Percentiles rank a stretch among this genome's conserved stretches.
These are phyloP conservation scores for Metarhizium humberi DNA, from an alignment of 2,329 filamentous ascomycete species.

Conservation along the genomic window DNA sequence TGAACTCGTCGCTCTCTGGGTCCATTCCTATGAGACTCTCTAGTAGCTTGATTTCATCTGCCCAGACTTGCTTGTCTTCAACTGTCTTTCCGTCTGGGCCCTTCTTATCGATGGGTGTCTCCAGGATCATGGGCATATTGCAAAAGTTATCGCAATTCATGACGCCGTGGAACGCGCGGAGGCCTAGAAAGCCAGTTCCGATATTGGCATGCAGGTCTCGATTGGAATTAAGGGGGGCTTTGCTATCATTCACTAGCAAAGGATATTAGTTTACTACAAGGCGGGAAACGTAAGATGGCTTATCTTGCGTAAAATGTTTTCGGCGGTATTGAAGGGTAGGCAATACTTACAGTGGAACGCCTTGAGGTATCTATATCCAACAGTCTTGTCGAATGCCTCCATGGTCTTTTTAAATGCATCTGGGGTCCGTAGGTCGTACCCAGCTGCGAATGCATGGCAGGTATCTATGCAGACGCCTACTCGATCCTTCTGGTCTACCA, in stretches of 20 bases:
- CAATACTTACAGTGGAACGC: constrained; percentile 58
- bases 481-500: constrained; percentile 69
- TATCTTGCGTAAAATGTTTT: not conserved
- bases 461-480: constrained; percentile 95
- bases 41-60: constrained; percentile 86
- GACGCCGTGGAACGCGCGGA: constrained; percentile 82
- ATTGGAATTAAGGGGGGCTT: constrained; percentile 72
- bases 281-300: not conserved
- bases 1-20: constrained; percentile 63
- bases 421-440: constrained; percentile 77
- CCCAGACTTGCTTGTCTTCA: constrained; percentile 81
- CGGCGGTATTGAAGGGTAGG: not conserved
- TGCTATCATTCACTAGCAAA: constrained; percentile 73
- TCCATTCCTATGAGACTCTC: constrained; percentile 85
- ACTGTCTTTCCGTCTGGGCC: constrained; percentile 55
- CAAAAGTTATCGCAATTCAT: constrained; percentile 75
- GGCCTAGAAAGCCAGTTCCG: constrained; percentile 84
- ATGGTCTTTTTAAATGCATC: constrained; percentile 66
- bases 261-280: not conserved
- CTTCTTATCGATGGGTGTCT: constrained; percentile 81
- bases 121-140: constrained; percentile 80
- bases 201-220: constrained; percentile 94
- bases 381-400: constrained; percentile 62
- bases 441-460: constrained; percentile 90
- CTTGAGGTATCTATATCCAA: constrained; percentile 71